Percentiles rank a stretch among this genome's conserved stretches.
Evolutionary conservation across 768 basidiomycete genomes (phyloP).

Genomic region (Clitopilus hobsonii): DNA sequence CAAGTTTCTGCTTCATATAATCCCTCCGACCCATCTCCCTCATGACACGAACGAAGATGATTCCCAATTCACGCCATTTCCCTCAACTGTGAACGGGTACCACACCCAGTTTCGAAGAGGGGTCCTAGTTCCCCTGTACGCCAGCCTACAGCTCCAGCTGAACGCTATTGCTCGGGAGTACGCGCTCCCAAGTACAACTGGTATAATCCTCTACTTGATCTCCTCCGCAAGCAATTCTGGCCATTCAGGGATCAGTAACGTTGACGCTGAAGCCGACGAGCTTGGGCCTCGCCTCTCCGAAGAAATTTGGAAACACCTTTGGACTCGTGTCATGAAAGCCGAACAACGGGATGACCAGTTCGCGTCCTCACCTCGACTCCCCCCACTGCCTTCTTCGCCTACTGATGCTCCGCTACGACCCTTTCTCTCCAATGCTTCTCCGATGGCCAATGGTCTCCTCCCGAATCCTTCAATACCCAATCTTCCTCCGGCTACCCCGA

Average conservation of each 20-base stretch:
- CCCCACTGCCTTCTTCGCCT: slow-evolving; percentile 17
- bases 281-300: slow-evolving; percentile 83
- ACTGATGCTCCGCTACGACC: slow-evolving; percentile 34
- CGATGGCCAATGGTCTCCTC: slow-evolving; percentile 28
- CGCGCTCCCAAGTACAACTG: slow-evolving; percentile 80
- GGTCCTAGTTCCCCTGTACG: slow-evolving; percentile 79
- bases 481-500: slow-evolving; percentile 43
- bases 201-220: slow-evolving; percentile 80
- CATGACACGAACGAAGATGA: slow-evolving; percentile 48
- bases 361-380: slow-evolving; percentile 37
- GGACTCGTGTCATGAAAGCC: slow-evolving; percentile 63
- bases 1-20: slow-evolving; percentile 76
- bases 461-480: slow-evolving; percentile 29
- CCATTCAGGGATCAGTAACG: slow-evolving; percentile 10
- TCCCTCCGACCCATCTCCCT: slow-evolving; percentile 72
- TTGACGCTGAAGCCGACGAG: slow-evolving; percentile 36
- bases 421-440: slow-evolving; percentile 38
- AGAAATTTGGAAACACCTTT: slow-evolving; percentile 85
- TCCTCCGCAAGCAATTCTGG: slow-evolving; percentile 17
- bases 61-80: slow-evolving; percentile 46
- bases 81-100: slow-evolving; percentile 64
- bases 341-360: slow-evolving; percentile 49
- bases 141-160: slow-evolving; percentile 79
- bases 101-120: slow-evolving; percentile 79
- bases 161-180: slow-evolving; percentile 91